Base-by-base conservation (phyloP, 805 yeast genomes). In the Monosporozyma unispora region DNA sequence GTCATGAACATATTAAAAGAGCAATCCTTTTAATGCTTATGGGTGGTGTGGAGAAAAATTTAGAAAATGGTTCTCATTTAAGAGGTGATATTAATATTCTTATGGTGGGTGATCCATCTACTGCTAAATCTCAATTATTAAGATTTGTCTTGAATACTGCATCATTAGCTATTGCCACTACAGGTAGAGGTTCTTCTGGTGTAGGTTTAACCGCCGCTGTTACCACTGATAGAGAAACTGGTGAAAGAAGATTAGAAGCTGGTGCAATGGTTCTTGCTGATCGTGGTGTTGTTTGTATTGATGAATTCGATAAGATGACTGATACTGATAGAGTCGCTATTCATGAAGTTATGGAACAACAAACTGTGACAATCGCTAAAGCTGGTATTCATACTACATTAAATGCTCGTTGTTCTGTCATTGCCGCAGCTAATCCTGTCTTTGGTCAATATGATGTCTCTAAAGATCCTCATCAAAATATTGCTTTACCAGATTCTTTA, bases 251-350 rank as follows among this genome's bases (percentile, higher is more conserved):
- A 58, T 73, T 93, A 56, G 99, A 93, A 70, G 99, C 98, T 1
- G 99, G 99, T 76, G 99, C 99, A 3, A 91, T 93, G 97, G 99
- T 93, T 37, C 74, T 93, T 54, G 99, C 98, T 11, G 99, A 93
- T 69, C 75, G 97, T 56, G 99, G 99, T 55, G 78, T 93, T 50
- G 97, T 93, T 40, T 93, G 99, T 78, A 95, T 93, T 61, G 99
- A 93, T 75, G 99, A 93, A 74, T 93, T 93, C 63, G 99, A 91
- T 71, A 93, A 93, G 70, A 93, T 93, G 99, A 83, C 87, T 54
- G 99, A 93, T 67, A 80, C 82, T 25, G 99, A 93, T 71, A 79
- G 99, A 64, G 98, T 93, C 47, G 98, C 98, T 1, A 93, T 93
- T 62, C 99, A 93, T 70, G 99, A 93, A 77, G 99, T 93, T 46